Base-by-base conservation (phyloP, 768 basidiomycete species). In the Auriscalpium orientale region DNA sequence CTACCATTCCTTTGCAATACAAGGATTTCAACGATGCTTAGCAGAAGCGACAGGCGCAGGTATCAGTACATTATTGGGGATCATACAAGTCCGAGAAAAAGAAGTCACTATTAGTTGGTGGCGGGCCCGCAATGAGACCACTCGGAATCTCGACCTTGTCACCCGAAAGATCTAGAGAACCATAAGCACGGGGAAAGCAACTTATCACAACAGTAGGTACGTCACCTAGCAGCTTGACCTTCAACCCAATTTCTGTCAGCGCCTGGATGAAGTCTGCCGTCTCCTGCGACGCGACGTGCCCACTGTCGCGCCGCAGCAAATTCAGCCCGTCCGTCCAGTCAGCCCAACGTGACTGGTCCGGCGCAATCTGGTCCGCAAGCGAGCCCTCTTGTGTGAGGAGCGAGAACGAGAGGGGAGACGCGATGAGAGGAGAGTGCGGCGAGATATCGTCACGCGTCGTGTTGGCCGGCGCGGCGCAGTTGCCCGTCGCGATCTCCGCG, bases 321-420 rank as follows among this genome's bases (percentile, higher is more conserved):
- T 91, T 91, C 68, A 95, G 66, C 4, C 92, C 93, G 68, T 95
- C 93, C 2, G 91, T 91, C 93, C 93, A 95, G 71, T 95, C 93
- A 15, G 90, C 87, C 87, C 89, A 94, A 16, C 86, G 76, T 16
- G 84, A 82, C 52, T 81, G 79, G 68, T 92, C 66, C 12, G 68
- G 64, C 3, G 74, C 71, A 20, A 71, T 63, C 37, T 71, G 66
- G 45, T 72, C 67, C 9, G 69, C 69, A 37, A 71, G 55, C 8
- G 66, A 64, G 34, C 66, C 69, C 47, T 69, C 70, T 13, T 48
- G 61, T 33, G 60, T 64, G 56, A 70, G 51, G 37, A 74, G 58
- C 15, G 66, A 64, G 64, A 74, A 73, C 20, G 52, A 59, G 56
- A 57, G 47, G 40, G 51, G 51, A 11, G 59, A 60, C 4, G 61